Base-by-base conservation (phyloP, 2,329 filamentous ascomycete species). In the Phialocephala subalpina region DNA sequence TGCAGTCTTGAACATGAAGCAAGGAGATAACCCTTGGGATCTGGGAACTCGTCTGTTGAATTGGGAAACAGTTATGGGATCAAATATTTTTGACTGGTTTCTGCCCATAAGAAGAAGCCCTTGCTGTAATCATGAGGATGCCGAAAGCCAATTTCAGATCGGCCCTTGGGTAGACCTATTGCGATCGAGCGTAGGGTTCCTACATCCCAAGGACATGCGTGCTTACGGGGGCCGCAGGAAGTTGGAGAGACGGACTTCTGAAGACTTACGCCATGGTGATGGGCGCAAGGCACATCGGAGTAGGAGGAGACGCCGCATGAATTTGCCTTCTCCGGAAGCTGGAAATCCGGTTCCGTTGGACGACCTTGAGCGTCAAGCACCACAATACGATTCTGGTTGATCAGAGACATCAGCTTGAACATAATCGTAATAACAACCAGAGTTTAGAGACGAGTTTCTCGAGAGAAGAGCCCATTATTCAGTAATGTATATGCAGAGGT, bases 11-110 rank as follows among this genome's bases (percentile, higher is more conserved):
- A 85, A 87, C 67, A 12, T 91, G 0, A 82, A 87, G 2, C 84
- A 87, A 0, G 90, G 92, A 11, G 90, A 96, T 72, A 97, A 97
- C 71, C 93, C 93, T 0, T 99, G 93, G 89, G 87, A 97, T 72
- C 81, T 96, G 0, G 92, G 92, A 1, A 81, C 77, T 35, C 79
- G 80, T 9, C 83, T 86, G 68, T 79, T 82, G 33, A 98, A 98
- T 74, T 90, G 94, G 80, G 87, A 88, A 69, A 86, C 90, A 16
- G 87, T 97, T 27, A 93, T 99, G 89, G 95, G 95, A 0, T 80
- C 85, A 56, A 86, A 80, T 22, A 69, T 89, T 1, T 67, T 90
- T 16, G 92, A 97, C 66, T 98, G 94, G 94, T 75, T 97, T 14
- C 79, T 97, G 1, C 95, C 95, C 0, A 77, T 97, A 38, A 87